phyloP scores from a whole-genome alignment of 345 rosid genomes.

The Turritis glabra region DNA sequence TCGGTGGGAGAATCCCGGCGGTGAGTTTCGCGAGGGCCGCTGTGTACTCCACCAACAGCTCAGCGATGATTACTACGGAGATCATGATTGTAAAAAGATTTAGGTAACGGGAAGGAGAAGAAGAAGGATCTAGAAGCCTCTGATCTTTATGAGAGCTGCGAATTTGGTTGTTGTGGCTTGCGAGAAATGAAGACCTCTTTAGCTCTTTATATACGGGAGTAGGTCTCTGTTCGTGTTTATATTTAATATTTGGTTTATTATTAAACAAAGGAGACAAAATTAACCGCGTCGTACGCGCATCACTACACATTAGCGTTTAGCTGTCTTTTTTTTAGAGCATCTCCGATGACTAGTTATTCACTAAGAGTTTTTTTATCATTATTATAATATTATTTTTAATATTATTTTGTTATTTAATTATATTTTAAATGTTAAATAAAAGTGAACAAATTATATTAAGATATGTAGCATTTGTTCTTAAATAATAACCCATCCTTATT shows the following conservation, averaged over 20 bases:
- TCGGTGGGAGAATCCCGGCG: conserved; percentile 39
- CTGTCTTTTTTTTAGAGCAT: too few species aligned
- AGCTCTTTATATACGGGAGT: neutral
- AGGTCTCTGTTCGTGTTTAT: neutral
- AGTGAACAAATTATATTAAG: too few species aligned
- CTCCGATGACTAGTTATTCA: too few species aligned
- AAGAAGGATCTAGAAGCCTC: conserved; percentile 19
- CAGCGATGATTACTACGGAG: conserved; percentile 48
- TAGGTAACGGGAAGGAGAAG: neutral
- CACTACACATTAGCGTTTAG: neutral
- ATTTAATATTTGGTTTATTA: neutral
- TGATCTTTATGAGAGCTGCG: neutral
- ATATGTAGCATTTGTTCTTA: too few species aligned
- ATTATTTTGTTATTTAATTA: too few species aligned
- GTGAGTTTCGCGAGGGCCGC: conserved; percentile 50
- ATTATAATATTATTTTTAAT: too few species aligned
- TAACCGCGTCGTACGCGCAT: conserved; percentile 24
- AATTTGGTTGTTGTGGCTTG: neutral
- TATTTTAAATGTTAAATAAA: too few species aligned
- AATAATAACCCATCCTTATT: too few species aligned
- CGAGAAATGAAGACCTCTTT: neutral
- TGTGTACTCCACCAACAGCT: conserved; percentile 57
- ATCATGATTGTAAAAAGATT: conserved; percentile 43
- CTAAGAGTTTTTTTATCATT: too few species aligned
- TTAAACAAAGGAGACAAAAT: neutral